These are phyloP conservation scores for Colletotrichum incanum DNA, from an alignment of 2,329 filamentous ascomycete species.

Conservation along the genomic window DNA sequence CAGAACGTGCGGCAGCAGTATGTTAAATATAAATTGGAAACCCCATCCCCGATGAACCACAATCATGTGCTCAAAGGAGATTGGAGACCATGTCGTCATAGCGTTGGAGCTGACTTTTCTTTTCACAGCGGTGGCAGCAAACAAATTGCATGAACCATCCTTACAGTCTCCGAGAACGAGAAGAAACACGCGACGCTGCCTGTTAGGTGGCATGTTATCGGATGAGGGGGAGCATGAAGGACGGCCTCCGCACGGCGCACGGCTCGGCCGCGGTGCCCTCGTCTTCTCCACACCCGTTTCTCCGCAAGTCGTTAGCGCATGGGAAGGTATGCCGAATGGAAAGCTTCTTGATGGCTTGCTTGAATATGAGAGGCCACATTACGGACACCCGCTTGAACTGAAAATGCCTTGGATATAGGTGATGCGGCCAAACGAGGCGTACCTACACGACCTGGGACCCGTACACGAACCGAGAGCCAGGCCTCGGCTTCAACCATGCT, in stretches of 20 bases:
- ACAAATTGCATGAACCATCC: constrained; percentile 31
- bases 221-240: constrained; percentile 22
- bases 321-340: neutral
- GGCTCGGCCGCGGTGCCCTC: constrained; percentile 8
- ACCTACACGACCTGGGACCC: constrained; percentile 23
- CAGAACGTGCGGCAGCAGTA: constrained; percentile 7
- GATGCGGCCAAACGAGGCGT: constrained; percentile 13
- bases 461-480: constrained; percentile 10
- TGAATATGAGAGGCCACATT: neutral
- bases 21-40: neutral
- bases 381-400: constrained; percentile 20
- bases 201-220: constrained; percentile 10
- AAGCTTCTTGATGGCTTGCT: constrained; percentile 7
- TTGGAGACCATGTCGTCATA: constrained; percentile 21
- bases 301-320: constrained; percentile 25
- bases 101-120: constrained; percentile 13
- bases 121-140: neutral
- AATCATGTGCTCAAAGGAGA: neutral
- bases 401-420: constrained; percentile 35
- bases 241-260: constrained; percentile 12
- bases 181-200: neutral
- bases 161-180: neutral
- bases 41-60: neutral
- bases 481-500: constrained; percentile 28
- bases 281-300: constrained; percentile 9